phyloP scores from a whole-genome alignment of 169 alveolate genomes.

The Neospora caninum region DNA sequence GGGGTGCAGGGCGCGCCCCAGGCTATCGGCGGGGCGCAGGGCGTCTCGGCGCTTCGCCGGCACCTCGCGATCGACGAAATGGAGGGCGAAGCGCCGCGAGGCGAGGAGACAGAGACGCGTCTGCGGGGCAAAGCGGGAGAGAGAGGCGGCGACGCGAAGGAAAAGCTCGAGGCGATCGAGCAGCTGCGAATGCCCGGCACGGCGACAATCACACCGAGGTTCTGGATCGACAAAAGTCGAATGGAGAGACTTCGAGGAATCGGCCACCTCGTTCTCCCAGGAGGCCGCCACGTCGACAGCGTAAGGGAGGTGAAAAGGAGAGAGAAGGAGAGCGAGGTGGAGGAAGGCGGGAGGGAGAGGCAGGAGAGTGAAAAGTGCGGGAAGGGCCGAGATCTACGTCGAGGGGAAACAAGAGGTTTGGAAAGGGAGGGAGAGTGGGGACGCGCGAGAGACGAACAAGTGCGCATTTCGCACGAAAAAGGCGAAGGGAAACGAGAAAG shows the following conservation, averaged over 20 bases:
- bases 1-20: constrained; percentile 22
- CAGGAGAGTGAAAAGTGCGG: too few relatives aligned
- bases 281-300: neutral
- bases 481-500: too few relatives aligned
- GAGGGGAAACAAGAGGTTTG: too few relatives aligned
- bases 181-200: neutral
- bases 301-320: neutral
- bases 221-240: constrained; percentile 65
- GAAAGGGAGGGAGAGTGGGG: too few relatives aligned
- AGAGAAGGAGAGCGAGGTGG: neutral
- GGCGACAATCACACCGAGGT: constrained; percentile 56
- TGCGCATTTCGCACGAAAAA: too few relatives aligned
- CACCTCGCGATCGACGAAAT: neutral
- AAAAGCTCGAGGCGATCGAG: neutral
- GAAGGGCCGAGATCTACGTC: too few relatives aligned
- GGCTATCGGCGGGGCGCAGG: neutral
- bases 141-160: neutral
- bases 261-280: constrained; percentile 44
- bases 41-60: neutral
- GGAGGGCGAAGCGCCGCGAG: neutral
- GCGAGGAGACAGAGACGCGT: neutral
- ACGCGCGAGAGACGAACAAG: too few relatives aligned
- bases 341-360: too few relatives aligned
- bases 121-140: neutral
- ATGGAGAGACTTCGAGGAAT: constrained; percentile 46